A percentile compares a stretch with the other conserved stretches of the same genome.
phyloP scores from a whole-genome alignment of 208 protist genomes.

The Crithidia bombi region DNA sequence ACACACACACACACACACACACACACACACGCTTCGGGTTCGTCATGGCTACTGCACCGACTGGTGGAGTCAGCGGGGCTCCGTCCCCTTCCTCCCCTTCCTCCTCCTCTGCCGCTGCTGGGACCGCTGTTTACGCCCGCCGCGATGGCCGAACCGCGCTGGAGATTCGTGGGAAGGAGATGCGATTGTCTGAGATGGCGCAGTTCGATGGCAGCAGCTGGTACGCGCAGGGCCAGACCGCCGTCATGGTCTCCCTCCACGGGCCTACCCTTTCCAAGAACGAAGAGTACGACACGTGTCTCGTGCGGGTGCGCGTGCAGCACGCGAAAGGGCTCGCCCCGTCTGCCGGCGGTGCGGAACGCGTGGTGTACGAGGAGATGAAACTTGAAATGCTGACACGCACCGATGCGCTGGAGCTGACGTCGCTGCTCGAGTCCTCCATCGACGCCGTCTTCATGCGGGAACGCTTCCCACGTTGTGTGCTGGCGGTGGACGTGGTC shows the following conservation, averaged over 20 bases:
- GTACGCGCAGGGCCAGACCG: constrained; percentile 78
- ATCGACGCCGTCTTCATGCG: constrained; percentile 55
- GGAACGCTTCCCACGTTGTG: constrained; percentile 68
- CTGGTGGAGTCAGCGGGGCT: background rate
- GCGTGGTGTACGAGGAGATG: constrained; percentile 43
- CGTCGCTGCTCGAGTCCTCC: constrained; percentile 41
- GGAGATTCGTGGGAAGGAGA: constrained; percentile 76
- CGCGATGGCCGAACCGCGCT: constrained; percentile 64
- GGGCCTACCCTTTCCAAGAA: constrained; percentile 67
- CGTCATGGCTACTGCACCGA: background rate
- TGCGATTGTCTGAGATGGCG: constrained; percentile 55
- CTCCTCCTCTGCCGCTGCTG: background rate
- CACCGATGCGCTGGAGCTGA: constrained; percentile 53
- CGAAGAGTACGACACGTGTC: constrained; percentile 46
- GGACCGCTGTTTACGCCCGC: constrained; percentile 31
- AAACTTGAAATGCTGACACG: constrained; percentile 35
- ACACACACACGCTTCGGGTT: no score
- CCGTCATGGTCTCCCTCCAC: constrained; percentile 66
- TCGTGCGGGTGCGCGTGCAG: constrained; percentile 33
- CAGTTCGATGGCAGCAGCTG: constrained; percentile 80
- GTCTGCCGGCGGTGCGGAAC: constrained; percentile 57
- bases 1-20: no score
- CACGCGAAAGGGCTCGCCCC: constrained; percentile 40
- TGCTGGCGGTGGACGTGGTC: constrained; percentile 67
- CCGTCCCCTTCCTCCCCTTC: constrained; percentile 10